Percentiles rank a stretch among this genome's conserved stretches.
Conservation (phyloP, 768 basidiomycete species). For the Amylocystis lapponica region DNA sequence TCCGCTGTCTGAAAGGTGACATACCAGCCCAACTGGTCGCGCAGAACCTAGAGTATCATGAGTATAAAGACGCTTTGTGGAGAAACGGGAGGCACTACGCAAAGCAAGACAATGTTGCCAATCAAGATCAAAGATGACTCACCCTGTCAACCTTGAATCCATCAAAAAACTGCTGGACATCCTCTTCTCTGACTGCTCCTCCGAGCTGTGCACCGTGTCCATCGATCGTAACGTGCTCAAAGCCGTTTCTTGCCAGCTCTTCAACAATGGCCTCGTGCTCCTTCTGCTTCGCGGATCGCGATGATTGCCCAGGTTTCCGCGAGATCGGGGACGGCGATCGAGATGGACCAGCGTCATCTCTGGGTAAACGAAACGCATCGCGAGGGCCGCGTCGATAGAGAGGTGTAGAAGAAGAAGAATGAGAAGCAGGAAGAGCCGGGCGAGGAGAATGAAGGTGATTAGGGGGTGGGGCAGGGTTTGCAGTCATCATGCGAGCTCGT, state of each 20-base stretch:
- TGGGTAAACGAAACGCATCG: constrained; percentile 15
- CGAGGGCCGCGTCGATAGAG: constrained; percentile 23
- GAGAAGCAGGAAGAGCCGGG: constrained; percentile 11
- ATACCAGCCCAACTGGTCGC: constrained; percentile 71
- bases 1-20: constrained; percentile 67
- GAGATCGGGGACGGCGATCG: constrained; percentile 40
- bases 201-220: constrained; percentile 39
- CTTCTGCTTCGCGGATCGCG: constrained; percentile 23
- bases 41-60: constrained; percentile 51
- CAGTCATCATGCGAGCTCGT: constrained; percentile 18
- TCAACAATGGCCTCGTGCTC: constrained; percentile 36
- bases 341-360: constrained; percentile 16
- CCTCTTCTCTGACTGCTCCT: constrained; percentile 54
- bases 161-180: constrained; percentile 62
- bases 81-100: background rate
- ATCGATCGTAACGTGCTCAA: constrained; percentile 61
- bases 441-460: constrained; percentile 5
- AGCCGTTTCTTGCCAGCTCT: constrained; percentile 54
- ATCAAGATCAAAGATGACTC: constrained; percentile 19
- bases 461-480: constrained; percentile 24
- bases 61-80: background rate
- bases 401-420: constrained; percentile 34
- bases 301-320: constrained; percentile 32
- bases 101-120: background rate
- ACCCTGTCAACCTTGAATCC: constrained; percentile 72